Base-by-base conservation (phyloP, 805 yeast species). In the Blastobotrys americana region DNA sequence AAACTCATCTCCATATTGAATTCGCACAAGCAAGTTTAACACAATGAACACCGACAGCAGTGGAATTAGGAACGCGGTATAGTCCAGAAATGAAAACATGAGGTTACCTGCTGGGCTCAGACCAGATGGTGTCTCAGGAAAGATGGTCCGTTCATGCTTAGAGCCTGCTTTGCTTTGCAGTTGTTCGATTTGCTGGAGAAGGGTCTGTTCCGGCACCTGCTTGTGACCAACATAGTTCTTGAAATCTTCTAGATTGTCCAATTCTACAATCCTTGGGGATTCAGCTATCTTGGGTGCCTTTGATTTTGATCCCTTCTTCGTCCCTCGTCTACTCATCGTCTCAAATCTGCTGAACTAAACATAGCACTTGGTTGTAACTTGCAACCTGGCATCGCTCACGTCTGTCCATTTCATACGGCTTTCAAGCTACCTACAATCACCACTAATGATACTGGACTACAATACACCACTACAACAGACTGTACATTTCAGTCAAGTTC, bases 11-110 rank as follows among this genome's bases (percentile, higher is more conserved):
- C 53, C 58, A 47, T 68, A 67, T 50, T 67, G 70, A 41, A 51
- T 41, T 21, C 64, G 57, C 0, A 68, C 70, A 4, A 67, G 51
- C 15, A 56, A 54, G 34, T 63, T 65, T 25, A 67, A 53, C 21
- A 58, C 56, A 9, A 58, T 44, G 45, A 67, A 66, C 6, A 66
- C 63, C 5, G 65, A 45, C 20, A 58, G 48, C 47, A 68, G 46
- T 3, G 68, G 67, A 16, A 62, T 50, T 34, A 62, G 27, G 34
- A 56, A 55, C 50, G 50, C 48, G 19, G 57, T 43, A 40, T 56
- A 53, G 45, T 61, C 66, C 20, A 62, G 53, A 3, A 51, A 20
- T 20, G 42, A 38, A 44, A 61, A 57, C 52, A 59, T 52, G 48
- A 52, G 48, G 39, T 53, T 51, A n/a, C 51, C 59, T 15, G 45